Evolutionary conservation across 2,329 filamentous ascomycete species (phyloP).

Genomic region (Rhinocladiella mackenziei): DNA sequence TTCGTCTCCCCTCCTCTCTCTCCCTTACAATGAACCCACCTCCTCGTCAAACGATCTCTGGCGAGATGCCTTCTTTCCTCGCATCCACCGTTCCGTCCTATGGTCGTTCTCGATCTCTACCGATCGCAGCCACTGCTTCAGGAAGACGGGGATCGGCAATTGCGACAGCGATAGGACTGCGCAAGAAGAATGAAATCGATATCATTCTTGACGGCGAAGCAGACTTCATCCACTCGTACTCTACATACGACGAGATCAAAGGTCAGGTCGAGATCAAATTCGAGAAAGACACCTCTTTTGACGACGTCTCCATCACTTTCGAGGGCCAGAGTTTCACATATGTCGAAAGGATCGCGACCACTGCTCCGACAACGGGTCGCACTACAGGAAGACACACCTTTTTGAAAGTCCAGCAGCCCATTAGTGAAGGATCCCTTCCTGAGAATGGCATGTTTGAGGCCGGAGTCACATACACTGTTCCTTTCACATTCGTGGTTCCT

Average conservation of each 20-base stretch:
- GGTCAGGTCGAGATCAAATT: slow-evolving; percentile 32
- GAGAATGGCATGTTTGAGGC: slow-evolving; percentile 52
- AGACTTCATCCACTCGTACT: slow-evolving; percentile 31
- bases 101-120: slow-evolving; percentile 20
- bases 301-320: slow-evolving; percentile 33
- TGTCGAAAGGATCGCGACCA: slow-evolving; percentile 53
- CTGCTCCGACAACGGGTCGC: slow-evolving; percentile 51
- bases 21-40: slow-evolving; percentile 11
- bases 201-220: slow-evolving; percentile 28
- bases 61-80: slow-evolving; percentile 26
- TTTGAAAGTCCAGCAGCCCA: slow-evolving; percentile 59
- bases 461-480: slow-evolving; percentile 55
- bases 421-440: slow-evolving; percentile 52
- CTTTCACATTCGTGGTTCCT: slow-evolving; percentile 62
- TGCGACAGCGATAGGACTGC: slow-evolving; percentile 23
- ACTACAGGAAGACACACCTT: slow-evolving; percentile 58
- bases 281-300: slow-evolving; percentile 32
- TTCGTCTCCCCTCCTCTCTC: neutral
- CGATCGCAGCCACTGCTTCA: slow-evolving; percentile 1
- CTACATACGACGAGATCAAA: slow-evolving; percentile 34
- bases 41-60: slow-evolving; percentile 13
- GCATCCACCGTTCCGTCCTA: slow-evolving; percentile 19
- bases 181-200: slow-evolving; percentile 28
- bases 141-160: slow-evolving; percentile 24
- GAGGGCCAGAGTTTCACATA: slow-evolving; percentile 31